These are phyloP conservation scores for Ophiostoma sp. DNA, from an alignment of 2,329 filamentous ascomycete genomes.

Conservation along the genomic window DNA sequence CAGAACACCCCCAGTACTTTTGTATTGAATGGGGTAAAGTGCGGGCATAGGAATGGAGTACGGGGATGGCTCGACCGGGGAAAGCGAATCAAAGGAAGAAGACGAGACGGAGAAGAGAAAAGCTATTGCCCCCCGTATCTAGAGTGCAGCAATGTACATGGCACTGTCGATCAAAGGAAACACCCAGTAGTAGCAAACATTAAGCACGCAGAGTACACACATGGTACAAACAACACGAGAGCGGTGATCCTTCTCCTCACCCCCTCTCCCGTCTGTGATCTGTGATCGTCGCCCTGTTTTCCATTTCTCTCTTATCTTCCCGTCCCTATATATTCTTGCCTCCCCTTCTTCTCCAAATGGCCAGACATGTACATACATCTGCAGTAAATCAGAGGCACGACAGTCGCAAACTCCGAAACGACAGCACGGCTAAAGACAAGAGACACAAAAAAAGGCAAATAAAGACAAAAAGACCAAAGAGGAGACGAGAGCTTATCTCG, in stretches of 20 bases:
- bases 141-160: neutral
- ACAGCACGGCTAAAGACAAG: no score
- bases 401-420: neutral
- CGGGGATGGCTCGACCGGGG: neutral
- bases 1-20: neutral
- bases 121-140: neutral
- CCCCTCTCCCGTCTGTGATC: constrained; percentile 2
- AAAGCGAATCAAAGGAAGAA: no score
- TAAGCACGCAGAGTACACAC: neutral
- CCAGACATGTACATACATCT: neutral
- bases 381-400: constrained; percentile 7
- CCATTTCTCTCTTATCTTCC: neutral
- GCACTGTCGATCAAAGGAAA: neutral
- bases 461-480: neutral
- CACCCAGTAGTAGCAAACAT: neutral
- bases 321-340: constrained; percentile 13
- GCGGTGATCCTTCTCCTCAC: constrained; percentile 7
- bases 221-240: neutral
- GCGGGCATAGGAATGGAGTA: neutral
- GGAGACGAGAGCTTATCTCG: constrained; percentile 4
- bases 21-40: neutral
- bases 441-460: no score
- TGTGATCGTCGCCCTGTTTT: neutral
- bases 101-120: no score
- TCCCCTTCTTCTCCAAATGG: constrained; percentile 12